Evolutionary conservation across 192 early-diverging fungal species (phyloP).

Genomic region (Podila verticillata): DNA sequence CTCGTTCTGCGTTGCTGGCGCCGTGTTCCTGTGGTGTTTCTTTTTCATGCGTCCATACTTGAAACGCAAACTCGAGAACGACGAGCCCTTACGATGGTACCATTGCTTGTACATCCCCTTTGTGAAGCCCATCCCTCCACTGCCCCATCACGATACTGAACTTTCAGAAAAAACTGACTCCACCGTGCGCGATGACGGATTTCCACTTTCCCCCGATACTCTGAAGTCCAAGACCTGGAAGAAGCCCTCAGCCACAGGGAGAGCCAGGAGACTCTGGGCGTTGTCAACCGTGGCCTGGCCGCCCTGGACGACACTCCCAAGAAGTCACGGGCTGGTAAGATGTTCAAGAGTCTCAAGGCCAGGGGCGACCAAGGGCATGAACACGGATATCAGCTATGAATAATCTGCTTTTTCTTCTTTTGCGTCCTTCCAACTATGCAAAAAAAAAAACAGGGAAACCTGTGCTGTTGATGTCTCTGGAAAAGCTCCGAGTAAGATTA

Average conservation of each 20-base stretch:
- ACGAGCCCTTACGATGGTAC: slow-evolving; percentile 76
- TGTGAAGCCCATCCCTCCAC: slow-evolving; percentile 29
- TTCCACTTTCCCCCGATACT: slow-evolving; percentile 5
- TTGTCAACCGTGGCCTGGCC: slow-evolving; percentile 10
- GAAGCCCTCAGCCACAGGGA: neutral
- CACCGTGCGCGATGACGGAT: neutral
- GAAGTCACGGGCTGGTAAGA: neutral
- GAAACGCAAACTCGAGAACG: slow-evolving; percentile 66
- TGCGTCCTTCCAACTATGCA: neutral
- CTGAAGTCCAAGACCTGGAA: slow-evolving; percentile 2
- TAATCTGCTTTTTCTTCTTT: neutral
- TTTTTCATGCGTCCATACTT: slow-evolving; percentile 76
- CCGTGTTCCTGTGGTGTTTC: slow-evolving; percentile 61
- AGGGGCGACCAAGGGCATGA: slow-evolving; percentile 10
- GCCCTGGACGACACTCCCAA: slow-evolving; percentile 15
- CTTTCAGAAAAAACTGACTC: neutral
- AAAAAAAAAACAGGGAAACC: neutral
- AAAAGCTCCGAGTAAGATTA: slow-evolving; percentile 53
- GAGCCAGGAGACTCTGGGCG: neutral
- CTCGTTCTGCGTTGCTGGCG: slow-evolving; percentile 65
- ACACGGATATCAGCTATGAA: slow-evolving; percentile 9
- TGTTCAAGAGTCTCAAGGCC: slow-evolving; percentile 8
- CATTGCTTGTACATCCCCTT: slow-evolving; percentile 70
- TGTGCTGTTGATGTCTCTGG: slow-evolving; percentile 53
- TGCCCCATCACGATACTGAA: neutral